Evolutionary conservation across 164 flowering plant species (phyloP).

Genomic region (grape (Vitis vinifera)): DNA sequence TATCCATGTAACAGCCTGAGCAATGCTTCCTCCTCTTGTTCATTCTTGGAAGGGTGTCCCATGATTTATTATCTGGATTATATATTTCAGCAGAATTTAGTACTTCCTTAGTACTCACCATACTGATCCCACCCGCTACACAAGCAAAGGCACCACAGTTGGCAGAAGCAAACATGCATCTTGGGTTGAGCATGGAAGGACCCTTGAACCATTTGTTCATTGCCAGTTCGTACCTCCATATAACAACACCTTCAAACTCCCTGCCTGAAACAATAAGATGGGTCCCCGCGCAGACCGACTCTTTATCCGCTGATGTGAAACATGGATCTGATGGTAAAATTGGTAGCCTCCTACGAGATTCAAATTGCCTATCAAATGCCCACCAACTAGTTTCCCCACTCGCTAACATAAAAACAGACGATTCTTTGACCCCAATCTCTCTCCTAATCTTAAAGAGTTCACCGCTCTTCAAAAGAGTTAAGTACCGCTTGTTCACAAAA

Average conservation of each 20-base stretch:
- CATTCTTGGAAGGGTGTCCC: constrained; percentile 72
- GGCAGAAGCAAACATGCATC: constrained; percentile 84
- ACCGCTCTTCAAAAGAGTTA: constrained; percentile 38
- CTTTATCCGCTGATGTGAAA: constrained; percentile 65
- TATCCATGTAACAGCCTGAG: constrained; percentile 76
- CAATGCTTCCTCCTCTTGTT: constrained; percentile 44
- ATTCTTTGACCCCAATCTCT: constrained; percentile 42
- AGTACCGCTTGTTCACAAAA: constrained; percentile 45
- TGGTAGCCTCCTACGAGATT: constrained; percentile 52
- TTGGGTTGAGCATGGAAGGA: constrained; percentile 61
- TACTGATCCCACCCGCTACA: constrained; percentile 74
- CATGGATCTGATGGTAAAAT: constrained; percentile 50
- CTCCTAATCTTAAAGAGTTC: constrained; percentile 59
- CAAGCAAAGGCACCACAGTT: constrained; percentile 54
- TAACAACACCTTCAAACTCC: constrained; percentile 50
- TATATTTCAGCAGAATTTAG: constrained; percentile 66
- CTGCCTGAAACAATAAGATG: constrained; percentile 76
- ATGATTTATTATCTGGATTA: constrained; percentile 41
- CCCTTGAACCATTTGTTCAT: constrained; percentile 64
- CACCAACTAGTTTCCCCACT: constrained; percentile 65
- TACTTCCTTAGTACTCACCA: constrained; percentile 20
- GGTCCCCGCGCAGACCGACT: constrained; percentile 72
- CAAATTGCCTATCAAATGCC: constrained; percentile 51
- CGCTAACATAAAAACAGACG: constrained; percentile 64
- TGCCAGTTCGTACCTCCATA: constrained; percentile 72